phyloP scores from a whole-genome alignment of 345 rosid species.

The Jatropha curcas region DNA sequence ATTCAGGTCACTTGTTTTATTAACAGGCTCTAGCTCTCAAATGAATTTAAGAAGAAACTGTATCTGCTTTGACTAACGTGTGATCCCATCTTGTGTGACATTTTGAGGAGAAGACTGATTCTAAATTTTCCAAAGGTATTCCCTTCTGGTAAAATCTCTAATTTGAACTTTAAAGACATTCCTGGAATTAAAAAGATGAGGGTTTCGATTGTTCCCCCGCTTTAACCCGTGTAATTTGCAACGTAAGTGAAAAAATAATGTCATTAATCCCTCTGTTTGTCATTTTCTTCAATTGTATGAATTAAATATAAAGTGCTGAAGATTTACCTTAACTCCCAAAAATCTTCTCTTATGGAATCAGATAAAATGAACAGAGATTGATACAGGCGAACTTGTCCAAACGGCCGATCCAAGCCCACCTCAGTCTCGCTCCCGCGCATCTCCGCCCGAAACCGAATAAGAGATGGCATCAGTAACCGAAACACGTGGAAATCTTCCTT shows the following conservation, averaged over 20 bases:
- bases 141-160: slow-evolving; percentile 45
- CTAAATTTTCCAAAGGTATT: slow-evolving; percentile 34
- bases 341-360: slow-evolving; percentile 25
- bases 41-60: slow-evolving; percentile 44
- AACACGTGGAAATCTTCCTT: slow-evolving; percentile 33
- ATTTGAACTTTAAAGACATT: slow-evolving; percentile 34
- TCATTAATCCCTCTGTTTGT: no score
- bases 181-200: slow-evolving; percentile 38
- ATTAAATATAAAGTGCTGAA: background rate
- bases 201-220: slow-evolving; percentile 29
- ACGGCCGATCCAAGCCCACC: slow-evolving; percentile 27
- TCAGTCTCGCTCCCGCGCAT: slow-evolving; percentile 26
- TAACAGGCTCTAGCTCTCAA: slow-evolving; percentile 43
- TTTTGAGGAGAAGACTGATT: slow-evolving; percentile 38
- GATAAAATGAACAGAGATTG: slow-evolving; percentile 29
- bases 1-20: slow-evolving; percentile 30
- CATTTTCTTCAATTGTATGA: background rate
- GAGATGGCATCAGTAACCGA: slow-evolving; percentile 40
- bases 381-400: slow-evolving; percentile 20
- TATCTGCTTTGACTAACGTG: slow-evolving; percentile 33
- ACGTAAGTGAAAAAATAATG: background rate
- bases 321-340: slow-evolving; percentile 5
- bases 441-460: slow-evolving; percentile 30
- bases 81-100: slow-evolving; percentile 41
- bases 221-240: slow-evolving; percentile 12